Base-by-base conservation (phyloP, 2,329 filamentous ascomycete species). In the Hypoxylon sp. region DNA sequence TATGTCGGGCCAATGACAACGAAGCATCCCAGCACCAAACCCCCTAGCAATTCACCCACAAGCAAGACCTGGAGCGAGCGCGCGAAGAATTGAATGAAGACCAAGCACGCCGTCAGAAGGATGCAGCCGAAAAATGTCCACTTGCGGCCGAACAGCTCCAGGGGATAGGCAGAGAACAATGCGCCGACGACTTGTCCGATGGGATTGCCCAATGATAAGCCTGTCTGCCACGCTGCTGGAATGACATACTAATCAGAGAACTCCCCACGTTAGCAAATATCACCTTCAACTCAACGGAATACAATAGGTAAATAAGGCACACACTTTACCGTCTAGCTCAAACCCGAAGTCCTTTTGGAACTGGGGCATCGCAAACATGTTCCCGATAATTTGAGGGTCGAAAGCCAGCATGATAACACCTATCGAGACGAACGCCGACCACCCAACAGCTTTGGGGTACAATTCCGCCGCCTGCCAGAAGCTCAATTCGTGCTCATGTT, bases 81-180 rank as follows among this genome's bases (percentile, higher is more conserved):
- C 11, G 88, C 87, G 72, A 90, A 90, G 80, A 90, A 90, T 70
- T 90, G 87, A 61, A 90, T 85, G 75, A 90, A 90, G 64, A 90
- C 84, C 44, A 89, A 84, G 1, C 79, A 82, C 11, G 83, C 82
- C 1, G 85, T 86, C 66, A 85, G 74, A 8, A 77, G 62, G 25
- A 85, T 81, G 68, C 83, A 86, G 3, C 75, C 74, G 61, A 79
- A 82, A 44, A 85, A 83, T 0, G 84, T 85, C 73, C 75, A 75
- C 66, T 82, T 84, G 31, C 84, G 81, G 11, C 84, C 84, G 54
- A 81, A 83, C 37, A 74, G 57, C 61, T 85, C 82, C 77, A 85
- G 82, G 0, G 83, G 83, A 54, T 84, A 84, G 1, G 81, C 82
- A 7, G 82, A 83, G 17, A 81, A 77, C 13, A 89, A 79, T 10